Conservation (phyloP, 495 filamentous ascomycete genomes). For the Podospora didyma region DNA sequence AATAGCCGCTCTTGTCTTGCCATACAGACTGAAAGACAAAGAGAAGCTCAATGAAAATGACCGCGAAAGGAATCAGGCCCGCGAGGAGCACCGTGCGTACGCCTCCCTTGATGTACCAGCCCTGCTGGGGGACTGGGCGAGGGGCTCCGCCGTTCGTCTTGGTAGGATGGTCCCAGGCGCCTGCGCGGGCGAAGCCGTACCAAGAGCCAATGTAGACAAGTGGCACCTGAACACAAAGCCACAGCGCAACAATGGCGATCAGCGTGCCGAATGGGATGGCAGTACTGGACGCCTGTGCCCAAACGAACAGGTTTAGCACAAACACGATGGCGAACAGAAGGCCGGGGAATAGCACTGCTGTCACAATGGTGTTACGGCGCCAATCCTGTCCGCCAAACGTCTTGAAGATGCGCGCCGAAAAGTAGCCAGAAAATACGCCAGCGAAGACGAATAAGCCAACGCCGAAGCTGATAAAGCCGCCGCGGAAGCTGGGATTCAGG, state of each 20-base stretch:
- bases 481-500: slow-evolving; percentile 87
- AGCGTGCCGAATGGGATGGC: slow-evolving; percentile 87
- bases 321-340: slow-evolving; percentile 76
- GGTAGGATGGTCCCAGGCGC: slow-evolving; percentile 82
- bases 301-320: slow-evolving; percentile 87
- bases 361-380: slow-evolving; percentile 78
- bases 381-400: slow-evolving; percentile 81
- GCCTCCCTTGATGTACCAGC: slow-evolving; percentile 70
- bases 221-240: slow-evolving; percentile 87
- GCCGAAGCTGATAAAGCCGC: slow-evolving; percentile 85
- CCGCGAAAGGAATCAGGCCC: slow-evolving; percentile 84
- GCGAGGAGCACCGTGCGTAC: slow-evolving; percentile 64
- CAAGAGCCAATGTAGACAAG: slow-evolving; percentile 84
- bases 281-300: slow-evolving; percentile 87
- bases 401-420: slow-evolving; percentile 78
- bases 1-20: slow-evolving; percentile 92
- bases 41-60: slow-evolving; percentile 89
- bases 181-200: slow-evolving; percentile 64
- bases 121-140: slow-evolving; percentile 71
- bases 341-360: slow-evolving; percentile 80
- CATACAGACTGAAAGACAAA: slow-evolving; percentile 90
- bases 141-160: slow-evolving; percentile 67
- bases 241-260: slow-evolving; percentile 70
- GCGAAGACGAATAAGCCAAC: slow-evolving; percentile 86
- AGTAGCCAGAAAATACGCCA: slow-evolving; percentile 89